Percentiles rank a stretch among this genome's conserved stretches.
Conservation (phyloP, 2,329 filamentous ascomycete species). For the Exophiala spinifera region DNA sequence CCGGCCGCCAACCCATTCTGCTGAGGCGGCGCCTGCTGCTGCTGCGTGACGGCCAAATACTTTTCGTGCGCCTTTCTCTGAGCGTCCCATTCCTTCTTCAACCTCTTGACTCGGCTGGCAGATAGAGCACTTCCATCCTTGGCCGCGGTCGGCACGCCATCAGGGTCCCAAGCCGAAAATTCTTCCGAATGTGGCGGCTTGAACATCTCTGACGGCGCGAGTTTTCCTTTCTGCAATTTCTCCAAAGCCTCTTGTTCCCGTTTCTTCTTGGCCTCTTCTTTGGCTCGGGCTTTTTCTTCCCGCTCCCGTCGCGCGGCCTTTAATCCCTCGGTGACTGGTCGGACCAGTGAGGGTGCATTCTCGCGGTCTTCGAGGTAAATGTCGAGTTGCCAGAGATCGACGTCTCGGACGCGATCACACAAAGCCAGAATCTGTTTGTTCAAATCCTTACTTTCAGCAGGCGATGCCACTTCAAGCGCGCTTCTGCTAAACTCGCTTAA, state of each 20-base stretch:
- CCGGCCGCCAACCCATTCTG: slow-evolving; percentile 11
- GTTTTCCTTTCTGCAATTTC: slow-evolving; percentile 54
- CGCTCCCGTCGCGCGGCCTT: slow-evolving; percentile 55
- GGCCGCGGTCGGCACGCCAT: slow-evolving; percentile 75
- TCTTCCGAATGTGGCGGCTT: slow-evolving; percentile 49
- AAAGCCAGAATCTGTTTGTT: slow-evolving; percentile 72
- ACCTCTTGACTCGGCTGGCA: slow-evolving; percentile 75
- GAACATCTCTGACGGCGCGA: slow-evolving; percentile 60
- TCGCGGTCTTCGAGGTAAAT: slow-evolving; percentile 85
- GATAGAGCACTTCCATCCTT: slow-evolving; percentile 74
- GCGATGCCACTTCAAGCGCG: slow-evolving; percentile 44
- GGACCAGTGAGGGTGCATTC: slow-evolving; percentile 67
- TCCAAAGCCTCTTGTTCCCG: slow-evolving; percentile 52
- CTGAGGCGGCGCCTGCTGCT: no score
- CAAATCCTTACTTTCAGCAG: slow-evolving; percentile 49
- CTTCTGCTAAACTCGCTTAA: slow-evolving; percentile 28
- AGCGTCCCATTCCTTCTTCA: slow-evolving; percentile 84
- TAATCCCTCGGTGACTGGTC: slow-evolving; percentile 60
- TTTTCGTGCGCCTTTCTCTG: slow-evolving; percentile 83
- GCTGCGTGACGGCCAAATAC: slow-evolving; percentile 38
- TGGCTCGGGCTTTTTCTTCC: slow-evolving; percentile 48
- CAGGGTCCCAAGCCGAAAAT: slow-evolving; percentile 76
- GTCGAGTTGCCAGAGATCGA: slow-evolving; percentile 74
- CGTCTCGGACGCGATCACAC: slow-evolving; percentile 77
- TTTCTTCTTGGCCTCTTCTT: slow-evolving; percentile 56